Evolutionary conservation across 2,329 filamentous ascomycete species (phyloP).

Genomic region (Xylaria sp.): DNA sequence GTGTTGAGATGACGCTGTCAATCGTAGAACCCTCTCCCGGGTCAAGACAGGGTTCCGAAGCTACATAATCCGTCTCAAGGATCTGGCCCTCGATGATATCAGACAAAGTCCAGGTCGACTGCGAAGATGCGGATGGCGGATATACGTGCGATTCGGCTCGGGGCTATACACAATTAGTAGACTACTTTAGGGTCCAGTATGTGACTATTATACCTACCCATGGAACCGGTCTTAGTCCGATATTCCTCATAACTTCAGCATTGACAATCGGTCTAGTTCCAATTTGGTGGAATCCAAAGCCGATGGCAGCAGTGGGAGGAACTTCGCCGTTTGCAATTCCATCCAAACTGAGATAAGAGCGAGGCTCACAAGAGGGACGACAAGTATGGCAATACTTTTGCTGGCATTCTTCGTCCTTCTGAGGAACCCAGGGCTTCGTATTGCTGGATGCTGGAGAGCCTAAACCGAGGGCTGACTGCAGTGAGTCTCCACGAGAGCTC

Average conservation of each 20-base stretch:
- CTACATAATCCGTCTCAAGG: conserved; percentile 16
- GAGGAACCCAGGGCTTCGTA: conserved; percentile 54
- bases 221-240: conserved; percentile 55
- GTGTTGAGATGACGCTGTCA: conserved; percentile 21
- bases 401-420: conserved; percentile 58
- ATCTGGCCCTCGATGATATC: conserved; percentile 30
- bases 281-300: conserved; percentile 63
- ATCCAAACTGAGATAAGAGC: conserved; percentile 62
- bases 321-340: conserved; percentile 62
- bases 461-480: conserved; percentile 39
- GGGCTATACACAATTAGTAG: conserved; percentile 36
- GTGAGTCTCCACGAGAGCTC: conserved; percentile 12
- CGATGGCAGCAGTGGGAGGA: conserved; percentile 60
- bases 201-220: conserved; percentile 54
- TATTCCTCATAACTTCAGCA: conserved; percentile 52
- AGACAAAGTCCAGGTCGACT: conserved; percentile 19
- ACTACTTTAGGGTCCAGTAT: conserved; percentile 8
- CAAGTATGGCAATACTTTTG: conserved; percentile 64
- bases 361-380: conserved; percentile 56
- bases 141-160: not conserved
- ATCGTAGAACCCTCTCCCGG: conserved; percentile 6
- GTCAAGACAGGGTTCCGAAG: conserved; percentile 23
- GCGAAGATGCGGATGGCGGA: conserved; percentile 29
- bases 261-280: conserved; percentile 58
- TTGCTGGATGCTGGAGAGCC: conserved; percentile 25